These are phyloP conservation scores for Articulospora tetracladia DNA, from an alignment of 495 filamentous ascomycete species.

Conservation along the genomic window DNA sequence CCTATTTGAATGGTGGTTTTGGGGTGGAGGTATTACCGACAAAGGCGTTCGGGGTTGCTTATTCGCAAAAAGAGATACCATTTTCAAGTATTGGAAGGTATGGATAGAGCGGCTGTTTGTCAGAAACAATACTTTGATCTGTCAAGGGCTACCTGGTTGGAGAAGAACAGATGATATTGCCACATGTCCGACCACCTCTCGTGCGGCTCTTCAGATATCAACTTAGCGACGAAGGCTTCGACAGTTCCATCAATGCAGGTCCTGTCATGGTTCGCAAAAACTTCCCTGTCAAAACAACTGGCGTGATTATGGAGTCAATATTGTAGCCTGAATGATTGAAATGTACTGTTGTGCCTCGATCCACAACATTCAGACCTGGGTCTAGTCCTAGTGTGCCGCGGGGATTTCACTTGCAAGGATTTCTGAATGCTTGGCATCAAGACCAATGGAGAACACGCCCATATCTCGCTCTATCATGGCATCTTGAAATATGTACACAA, in stretches of 20 bases:
- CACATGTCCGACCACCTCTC: not conserved
- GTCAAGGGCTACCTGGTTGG: not conserved
- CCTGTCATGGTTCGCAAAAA: not conserved
- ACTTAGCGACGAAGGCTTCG: not conserved
- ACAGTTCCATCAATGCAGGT: not conserved
- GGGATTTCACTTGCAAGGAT: not conserved
- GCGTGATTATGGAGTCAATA: not conserved
- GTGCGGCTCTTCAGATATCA: not conserved
- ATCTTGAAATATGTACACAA: not conserved
- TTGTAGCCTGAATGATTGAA: too few species aligned
- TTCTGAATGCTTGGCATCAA: not conserved
- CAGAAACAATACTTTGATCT: not conserved
- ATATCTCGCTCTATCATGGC: conserved; percentile 9
- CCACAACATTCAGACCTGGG: too few species aligned
- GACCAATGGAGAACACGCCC: not conserved
- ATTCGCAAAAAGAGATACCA: conserved; percentile 16
- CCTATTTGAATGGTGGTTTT: conserved; percentile 55
- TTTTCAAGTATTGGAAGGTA: not conserved
- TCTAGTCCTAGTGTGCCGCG: not conserved
- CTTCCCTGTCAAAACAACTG: not conserved
- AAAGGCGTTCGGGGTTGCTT: conserved; percentile 19
- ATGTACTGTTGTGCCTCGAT: too few species aligned
- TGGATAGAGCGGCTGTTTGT: not conserved
- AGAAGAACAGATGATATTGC: not conserved
- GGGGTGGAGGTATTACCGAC: not conserved